Evolutionary conservation across 805 yeast genomes (phyloP), one percentile per base, ranked within the genome.

Genomic region (Starmerella sp.): DNA sequence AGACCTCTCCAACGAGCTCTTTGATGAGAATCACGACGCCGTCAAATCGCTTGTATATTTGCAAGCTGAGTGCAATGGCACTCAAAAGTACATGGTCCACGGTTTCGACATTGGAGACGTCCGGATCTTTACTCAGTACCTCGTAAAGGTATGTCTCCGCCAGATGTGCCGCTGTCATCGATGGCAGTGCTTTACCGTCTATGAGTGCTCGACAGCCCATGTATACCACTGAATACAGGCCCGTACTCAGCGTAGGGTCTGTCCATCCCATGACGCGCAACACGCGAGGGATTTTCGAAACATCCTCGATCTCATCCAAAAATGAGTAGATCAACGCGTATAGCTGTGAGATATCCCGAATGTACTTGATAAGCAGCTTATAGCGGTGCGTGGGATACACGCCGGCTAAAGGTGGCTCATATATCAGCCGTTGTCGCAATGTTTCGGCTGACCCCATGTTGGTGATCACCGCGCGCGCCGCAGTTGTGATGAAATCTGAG

Each of bases 1-100:
- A 68, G 31, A 63, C 61, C 55, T 69, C 72, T 6, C 72, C 72
- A 3, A 69, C 72, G 11, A 69, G 61, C 17, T 64, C 66, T 54
- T 69, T 69, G 34, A 64, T 63, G 8, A 65, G 54, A 22, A 66
- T 36, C 53, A 66, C 52, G 5, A 66, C 48, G 13, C 65, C 68
- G 52, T 69, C 72, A 7, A 68, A 45, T 7, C 70, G 59, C 52
- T 67, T 66, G 44, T 67, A 69, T 6, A 67, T 60, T 55, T 60
- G 60, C n/a, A 62, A 58, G 17, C 63, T 59, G 15, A 66, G 49
- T 2, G 68, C 54, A 29, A 65, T 48, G 1, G 66, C 66, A 15
- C 65, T 62, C 6, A 63, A 29, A 3, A 55, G 49, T 14, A 43
- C 15, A 10, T 52, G 29, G 39, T 51, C 54, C 6, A 11, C 38